A percentile compares a stretch with the other conserved stretches of the same genome.
Conservation (phyloP, 345 rosid genomes). For the Camelina hispida region DNA sequence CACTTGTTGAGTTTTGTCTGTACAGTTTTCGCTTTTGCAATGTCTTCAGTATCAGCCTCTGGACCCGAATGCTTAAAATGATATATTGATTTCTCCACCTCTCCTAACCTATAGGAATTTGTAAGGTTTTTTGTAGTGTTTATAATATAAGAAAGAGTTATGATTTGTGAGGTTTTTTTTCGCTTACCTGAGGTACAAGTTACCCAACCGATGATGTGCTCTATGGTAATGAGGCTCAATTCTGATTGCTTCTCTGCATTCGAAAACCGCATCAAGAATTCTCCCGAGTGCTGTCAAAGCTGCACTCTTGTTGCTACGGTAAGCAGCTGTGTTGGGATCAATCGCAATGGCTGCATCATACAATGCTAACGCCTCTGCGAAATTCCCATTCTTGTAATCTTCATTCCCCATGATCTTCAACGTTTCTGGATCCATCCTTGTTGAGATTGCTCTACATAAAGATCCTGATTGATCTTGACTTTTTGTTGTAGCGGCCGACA, state of each 20-base stretch:
- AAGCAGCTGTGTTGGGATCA: slow-evolving; percentile 85
- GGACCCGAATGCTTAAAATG: slow-evolving; percentile 89
- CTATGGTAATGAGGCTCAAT: slow-evolving; percentile 87
- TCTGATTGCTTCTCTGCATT: slow-evolving; percentile 89
- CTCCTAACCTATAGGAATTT: slow-evolving; percentile 66
- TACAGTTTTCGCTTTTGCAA: slow-evolving; percentile 66
- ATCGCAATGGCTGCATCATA: slow-evolving; percentile 94
- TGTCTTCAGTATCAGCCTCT: slow-evolving; percentile 77
- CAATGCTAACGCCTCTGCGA: slow-evolving; percentile 83
- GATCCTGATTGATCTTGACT: slow-evolving; percentile 50
- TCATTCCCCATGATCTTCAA: slow-evolving; percentile 96
- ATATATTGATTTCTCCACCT: slow-evolving; percentile 80
- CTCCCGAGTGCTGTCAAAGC: slow-evolving; percentile 88
- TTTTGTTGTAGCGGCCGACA: slow-evolving; percentile 38
- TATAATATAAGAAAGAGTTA: not conserved
- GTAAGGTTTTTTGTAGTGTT: not conserved
- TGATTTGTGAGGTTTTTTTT: not conserved
- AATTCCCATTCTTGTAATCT: slow-evolving; percentile 93
- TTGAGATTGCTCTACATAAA: slow-evolving; percentile 81
- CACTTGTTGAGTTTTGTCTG: slow-evolving; percentile 66
- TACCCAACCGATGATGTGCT: slow-evolving; percentile 93
- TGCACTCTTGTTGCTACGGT: slow-evolving; percentile 91
- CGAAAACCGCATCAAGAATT: slow-evolving; percentile 84
- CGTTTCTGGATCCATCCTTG: slow-evolving; percentile 94
- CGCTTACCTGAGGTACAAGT: slow-evolving; percentile 74